Base-by-base conservation (phyloP, 257 asterid species). In the Lithospermum erythrorhizon region DNA sequence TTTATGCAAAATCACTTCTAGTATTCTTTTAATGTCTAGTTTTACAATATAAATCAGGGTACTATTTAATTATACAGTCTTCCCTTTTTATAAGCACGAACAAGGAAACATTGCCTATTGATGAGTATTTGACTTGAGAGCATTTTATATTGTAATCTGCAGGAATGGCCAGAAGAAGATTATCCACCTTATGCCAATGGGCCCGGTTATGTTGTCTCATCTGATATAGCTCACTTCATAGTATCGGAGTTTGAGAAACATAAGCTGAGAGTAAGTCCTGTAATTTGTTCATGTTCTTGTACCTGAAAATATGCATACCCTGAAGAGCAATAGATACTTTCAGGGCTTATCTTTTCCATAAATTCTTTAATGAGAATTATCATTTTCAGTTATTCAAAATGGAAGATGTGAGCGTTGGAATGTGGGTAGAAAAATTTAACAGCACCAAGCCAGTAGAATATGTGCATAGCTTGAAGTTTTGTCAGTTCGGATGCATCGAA, bases 131-230 rank as follows among this genome's bases (percentile, higher is more conserved):
- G 21, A 55, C 56, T 53, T 68, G 45, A 20, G 6, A 20, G 4
- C 55, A 24, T 48, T 57, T 21, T 20, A 45, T 45, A 51, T 60
- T 62, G 32, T 74, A 70, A 30, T 69, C 66, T 74, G 71, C 81
- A 91, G 98, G 98, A 91, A 79, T 91, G 96, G 96, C 96, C 96
- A 3, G 96, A 87, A 77, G 95, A 79, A 61, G 86, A 67, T 57
- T 91, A 87, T 81, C 98, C 98, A 53, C 88, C 95, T 45, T 91
- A 91, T 35, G 95, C 98, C 4, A 91, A 91, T 53, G 98, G 98
- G 57, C 98, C 98, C 69, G 98, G 96, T 62, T 91, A 91, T 74
- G 59, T 91, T 71, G 63, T 91, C 62, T 81, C 98, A 57, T 73
- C 85, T 41, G 98, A 91, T 74, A 69, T 91, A 21, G 94, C 98